These are phyloP conservation scores for Micractinium conductrix DNA, from an alignment of 139 green algal genomes.

Conservation along the genomic window DNA sequence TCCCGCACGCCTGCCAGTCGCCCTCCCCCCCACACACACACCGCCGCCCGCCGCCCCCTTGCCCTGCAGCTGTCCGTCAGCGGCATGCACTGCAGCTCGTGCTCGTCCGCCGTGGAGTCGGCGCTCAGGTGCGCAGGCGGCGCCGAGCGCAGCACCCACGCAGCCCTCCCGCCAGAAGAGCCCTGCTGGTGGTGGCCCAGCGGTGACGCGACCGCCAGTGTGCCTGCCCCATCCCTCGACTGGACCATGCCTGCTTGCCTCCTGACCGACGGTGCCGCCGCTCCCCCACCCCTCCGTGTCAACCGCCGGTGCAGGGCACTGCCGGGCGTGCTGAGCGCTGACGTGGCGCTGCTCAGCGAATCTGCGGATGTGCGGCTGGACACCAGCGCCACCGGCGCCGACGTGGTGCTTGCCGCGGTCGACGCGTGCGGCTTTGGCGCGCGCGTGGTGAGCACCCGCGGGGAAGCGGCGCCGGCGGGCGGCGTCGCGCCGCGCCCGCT, in stretches of 20 bases:
- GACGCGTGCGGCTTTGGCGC: conserved; percentile 86
- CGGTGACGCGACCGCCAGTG: too few species aligned
- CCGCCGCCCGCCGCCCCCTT: not conserved
- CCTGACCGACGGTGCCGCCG: too few species aligned
- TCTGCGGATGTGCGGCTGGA: conserved; percentile 65
- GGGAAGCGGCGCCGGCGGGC: not conserved
- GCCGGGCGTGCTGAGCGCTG: conserved; percentile 66
- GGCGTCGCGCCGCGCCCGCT: not conserved
- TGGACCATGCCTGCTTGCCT: not conserved
- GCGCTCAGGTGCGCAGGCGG: conserved; percentile 67
- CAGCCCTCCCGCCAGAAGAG: too few species aligned
- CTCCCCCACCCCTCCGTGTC: too few species aligned
- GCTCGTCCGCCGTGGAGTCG: conserved; percentile 78
- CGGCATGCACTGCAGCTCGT: conserved; percentile 92
- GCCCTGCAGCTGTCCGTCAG: conserved; percentile 70
- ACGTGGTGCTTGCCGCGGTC: conserved; percentile 64
- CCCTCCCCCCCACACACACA: not conserved
- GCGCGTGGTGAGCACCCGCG: conserved; percentile 39
- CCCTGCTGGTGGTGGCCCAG: too few species aligned
- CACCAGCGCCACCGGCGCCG: not conserved
- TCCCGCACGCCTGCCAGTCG: not conserved
- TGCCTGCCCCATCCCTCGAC: too few species aligned
- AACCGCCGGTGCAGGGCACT: conserved; percentile 68
- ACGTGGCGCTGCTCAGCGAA: conserved; percentile 78
- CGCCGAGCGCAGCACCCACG: too few species aligned